phyloP scores from a whole-genome alignment of 306 rosid genomes.

The Citrullus amarus region DNA sequence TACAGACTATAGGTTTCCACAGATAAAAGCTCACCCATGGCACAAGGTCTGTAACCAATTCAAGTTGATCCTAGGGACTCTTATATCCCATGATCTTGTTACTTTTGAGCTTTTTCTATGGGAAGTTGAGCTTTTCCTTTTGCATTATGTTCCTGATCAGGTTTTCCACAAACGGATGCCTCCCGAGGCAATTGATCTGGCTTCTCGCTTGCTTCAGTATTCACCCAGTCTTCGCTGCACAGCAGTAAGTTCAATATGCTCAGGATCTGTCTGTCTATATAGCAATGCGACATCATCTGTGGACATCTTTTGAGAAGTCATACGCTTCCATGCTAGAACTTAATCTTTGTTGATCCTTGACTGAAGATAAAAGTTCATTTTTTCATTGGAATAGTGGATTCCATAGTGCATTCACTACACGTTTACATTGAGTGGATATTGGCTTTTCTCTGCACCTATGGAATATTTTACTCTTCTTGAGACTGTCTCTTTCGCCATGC shows the following conservation, averaged over 20 bases:
- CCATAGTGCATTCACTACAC: neutral
- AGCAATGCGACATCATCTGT: neutral
- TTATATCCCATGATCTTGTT: neutral
- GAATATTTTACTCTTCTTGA: neutral
- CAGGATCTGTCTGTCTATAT: neutral
- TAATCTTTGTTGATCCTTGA: neutral
- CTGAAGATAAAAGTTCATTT: neutral
- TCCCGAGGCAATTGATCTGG: conserved; percentile 93
- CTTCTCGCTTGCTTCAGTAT: conserved; percentile 82
- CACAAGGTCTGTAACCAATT: conserved; percentile 52
- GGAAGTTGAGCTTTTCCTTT: neutral
- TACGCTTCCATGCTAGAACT: neutral
- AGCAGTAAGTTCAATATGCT: conserved; percentile 50
- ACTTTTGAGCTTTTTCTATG: neutral
- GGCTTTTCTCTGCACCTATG: neutral
- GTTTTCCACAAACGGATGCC: conserved; percentile 96
- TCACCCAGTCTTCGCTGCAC: conserved; percentile 95
- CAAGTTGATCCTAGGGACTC: neutral
- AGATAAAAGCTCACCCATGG: conserved; percentile 96
- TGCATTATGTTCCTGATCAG: conserved; percentile 17
- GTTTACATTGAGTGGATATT: neutral
- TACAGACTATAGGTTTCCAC: conserved; percentile 86
- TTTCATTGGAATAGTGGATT: neutral
- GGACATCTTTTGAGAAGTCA: neutral
- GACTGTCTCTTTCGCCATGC: conserved; percentile 19